Conservation (phyloP, 2,329 filamentous ascomycete genomes). For the Fonsecaea multimorphosa region DNA sequence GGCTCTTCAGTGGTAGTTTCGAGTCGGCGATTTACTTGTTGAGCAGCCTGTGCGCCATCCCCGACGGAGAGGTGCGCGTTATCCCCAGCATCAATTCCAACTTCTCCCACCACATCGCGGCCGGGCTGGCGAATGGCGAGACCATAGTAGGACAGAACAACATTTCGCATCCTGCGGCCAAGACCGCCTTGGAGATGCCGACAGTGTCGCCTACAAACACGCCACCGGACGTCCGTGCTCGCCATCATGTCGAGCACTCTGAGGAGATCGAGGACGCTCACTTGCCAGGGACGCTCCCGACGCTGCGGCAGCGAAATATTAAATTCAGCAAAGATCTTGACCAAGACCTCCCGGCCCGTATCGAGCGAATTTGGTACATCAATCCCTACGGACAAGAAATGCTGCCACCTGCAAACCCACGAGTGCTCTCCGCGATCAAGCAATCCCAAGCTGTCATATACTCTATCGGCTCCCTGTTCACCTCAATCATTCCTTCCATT, state of each 20-base stretch:
- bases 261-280: constrained; percentile 51
- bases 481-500: constrained; percentile 81
- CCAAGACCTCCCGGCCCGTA: constrained; percentile 77
- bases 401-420: constrained; percentile 78
- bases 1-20: constrained; percentile 89
- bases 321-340: constrained; percentile 83
- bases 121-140: constrained; percentile 75
- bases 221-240: constrained; percentile 38
- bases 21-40: constrained; percentile 92
- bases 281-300: constrained; percentile 71
- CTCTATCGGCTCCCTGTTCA: constrained; percentile 93
- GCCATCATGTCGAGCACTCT: constrained; percentile 42
- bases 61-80: constrained; percentile 72
- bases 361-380: constrained; percentile 91
- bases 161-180: constrained; percentile 76
- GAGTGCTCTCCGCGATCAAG: constrained; percentile 72
- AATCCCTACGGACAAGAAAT: constrained; percentile 99
- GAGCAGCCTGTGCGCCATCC: constrained; percentile 83
- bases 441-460: constrained; percentile 76
- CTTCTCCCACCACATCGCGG: constrained; percentile 93
- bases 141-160: constrained; percentile 90
- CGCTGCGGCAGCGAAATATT: constrained; percentile 79
- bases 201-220: constrained; percentile 43
- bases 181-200: constrained; percentile 38
- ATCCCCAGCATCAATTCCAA: constrained; percentile 93